Percentiles rank a stretch among this genome's conserved stretches.
Evolutionary conservation across 495 filamentous ascomycete genomes (phyloP).

Genomic region (Neurospora intermedia): DNA sequence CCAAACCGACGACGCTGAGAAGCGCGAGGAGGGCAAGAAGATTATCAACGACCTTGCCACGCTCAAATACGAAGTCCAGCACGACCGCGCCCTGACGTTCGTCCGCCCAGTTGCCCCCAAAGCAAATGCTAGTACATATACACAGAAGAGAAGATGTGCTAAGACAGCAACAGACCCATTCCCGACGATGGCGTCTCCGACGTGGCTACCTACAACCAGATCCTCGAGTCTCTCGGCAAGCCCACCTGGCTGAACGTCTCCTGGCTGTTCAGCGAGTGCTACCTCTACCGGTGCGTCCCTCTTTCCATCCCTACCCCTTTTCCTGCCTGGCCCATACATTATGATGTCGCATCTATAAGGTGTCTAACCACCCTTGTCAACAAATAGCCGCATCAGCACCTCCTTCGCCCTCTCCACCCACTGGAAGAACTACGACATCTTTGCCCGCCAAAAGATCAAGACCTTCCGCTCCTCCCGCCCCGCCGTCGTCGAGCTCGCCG

Average conservation of each 20-base stretch:
- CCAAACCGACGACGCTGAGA: constrained; percentile 47
- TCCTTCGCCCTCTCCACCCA: constrained; percentile 65
- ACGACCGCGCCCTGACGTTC: constrained; percentile 73
- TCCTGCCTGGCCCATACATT: background rate
- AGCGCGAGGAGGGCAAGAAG: constrained; percentile 68
- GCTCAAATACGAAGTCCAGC: constrained; percentile 93
- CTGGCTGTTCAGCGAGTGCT: constrained; percentile 92
- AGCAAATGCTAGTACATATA: background rate
- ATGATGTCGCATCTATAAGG: background rate
- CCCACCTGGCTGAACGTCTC: constrained; percentile 72
- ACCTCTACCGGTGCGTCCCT: constrained; percentile 62
- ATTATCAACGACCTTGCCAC: constrained; percentile 71
- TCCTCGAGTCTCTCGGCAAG: constrained; percentile 63
- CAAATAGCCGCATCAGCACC: constrained; percentile 59
- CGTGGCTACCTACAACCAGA: constrained; percentile 73
- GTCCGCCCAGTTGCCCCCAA: constrained; percentile 15
- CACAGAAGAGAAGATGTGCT: background rate
- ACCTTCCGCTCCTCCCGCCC: constrained; percentile 90
- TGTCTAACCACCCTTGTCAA: background rate
- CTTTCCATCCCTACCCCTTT: background rate
- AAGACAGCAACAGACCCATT: constrained; percentile 49
- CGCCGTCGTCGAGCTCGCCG: constrained; percentile 86
- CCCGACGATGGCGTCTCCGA: constrained; percentile 71
- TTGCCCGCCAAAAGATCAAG: constrained; percentile 78
- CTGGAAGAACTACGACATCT: constrained; percentile 92